Percentiles rank a stretch among this genome's conserved stretches.
Evolutionary conservation across 768 basidiomycete genomes (phyloP).

Genomic region (Mycena alexandri): DNA sequence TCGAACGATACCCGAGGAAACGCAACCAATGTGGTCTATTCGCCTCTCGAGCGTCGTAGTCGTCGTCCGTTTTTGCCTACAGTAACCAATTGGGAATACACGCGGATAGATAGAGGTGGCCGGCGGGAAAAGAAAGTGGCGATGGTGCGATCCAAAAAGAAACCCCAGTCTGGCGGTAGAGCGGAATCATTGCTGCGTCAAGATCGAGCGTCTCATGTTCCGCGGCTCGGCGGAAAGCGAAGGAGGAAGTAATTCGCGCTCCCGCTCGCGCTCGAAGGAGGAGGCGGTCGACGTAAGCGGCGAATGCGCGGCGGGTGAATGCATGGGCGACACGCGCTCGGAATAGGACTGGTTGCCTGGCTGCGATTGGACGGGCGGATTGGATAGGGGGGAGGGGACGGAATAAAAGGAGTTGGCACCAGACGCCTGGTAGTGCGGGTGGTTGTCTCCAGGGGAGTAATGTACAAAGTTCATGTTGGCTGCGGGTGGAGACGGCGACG

Average conservation of each 20-base stretch:
- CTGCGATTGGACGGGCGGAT: conserved; percentile 51
- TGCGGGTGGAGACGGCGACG: conserved; percentile 79
- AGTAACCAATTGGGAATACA: conserved; percentile 26
- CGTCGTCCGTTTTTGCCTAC: conserved; percentile 27
- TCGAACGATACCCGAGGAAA: conserved; percentile 27
- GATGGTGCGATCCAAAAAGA: conserved; percentile 26
- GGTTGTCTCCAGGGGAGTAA: conserved; percentile 59
- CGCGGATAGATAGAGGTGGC: conserved; percentile 9
- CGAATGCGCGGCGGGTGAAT: conserved; percentile 55
- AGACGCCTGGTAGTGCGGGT: conserved; percentile 49
- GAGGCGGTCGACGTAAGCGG: conserved; percentile 55
- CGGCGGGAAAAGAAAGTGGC: conserved; percentile 10
- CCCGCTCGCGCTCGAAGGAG: conserved; percentile 70
- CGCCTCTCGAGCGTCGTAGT: conserved; percentile 14
- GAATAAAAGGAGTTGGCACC: conserved; percentile 55
- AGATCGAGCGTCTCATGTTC: conserved; percentile 50
- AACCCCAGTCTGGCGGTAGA: background rate
- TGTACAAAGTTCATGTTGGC: conserved; percentile 68
- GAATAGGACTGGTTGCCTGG: conserved; percentile 44
- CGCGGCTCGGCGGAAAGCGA: conserved; percentile 59
- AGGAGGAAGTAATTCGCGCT: conserved; percentile 63
- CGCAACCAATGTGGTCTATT: conserved; percentile 9
- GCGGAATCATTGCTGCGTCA: conserved; percentile 49
- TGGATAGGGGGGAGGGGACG: conserved; percentile 65
- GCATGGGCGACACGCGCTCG: conserved; percentile 56